Base-by-base conservation (phyloP, 139 green algal species). In the Deuterostichococcus epilithicus region DNA sequence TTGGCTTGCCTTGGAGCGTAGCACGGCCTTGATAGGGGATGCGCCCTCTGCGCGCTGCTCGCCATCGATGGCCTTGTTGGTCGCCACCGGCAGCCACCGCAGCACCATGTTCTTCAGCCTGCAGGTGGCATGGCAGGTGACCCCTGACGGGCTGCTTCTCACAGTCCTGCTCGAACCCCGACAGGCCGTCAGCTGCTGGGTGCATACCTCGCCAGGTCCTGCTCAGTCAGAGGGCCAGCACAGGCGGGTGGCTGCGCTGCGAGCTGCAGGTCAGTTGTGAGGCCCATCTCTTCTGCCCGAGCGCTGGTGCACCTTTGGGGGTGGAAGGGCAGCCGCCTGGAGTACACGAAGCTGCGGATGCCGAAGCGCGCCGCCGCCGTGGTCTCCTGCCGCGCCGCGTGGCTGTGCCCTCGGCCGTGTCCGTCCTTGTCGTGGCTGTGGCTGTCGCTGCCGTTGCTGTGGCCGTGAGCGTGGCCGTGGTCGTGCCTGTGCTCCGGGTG, bases 261-360 rank as follows among this genome's bases (percentile, higher is more conserved):
- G 8, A 52, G 13, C 13, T 52, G 42, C 42, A 52, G 42, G 13
- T 52, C 8, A 52, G 8, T 8, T 52, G 42, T 13, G 8, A 52
- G 42, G 8, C n/a, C n/a, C n/a, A n/a, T n/a, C n/a, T n/a, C n/a
- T n/a, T n/a, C n/a, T n/a, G n/a, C n/a, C n/a, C n/a, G n/a, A n/a
- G n/a, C n/a, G n/a, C n/a, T n/a, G n/a, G n/a, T n/a, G n/a, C 67
- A 80, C 89, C 91, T 84, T 78, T 96, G 90, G 0, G 92, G 90
- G 82, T 98, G 94, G 86, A 98, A 98, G 2, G 94, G 94, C 58
- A 78, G 79, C 3, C 94, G 84, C 47, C 91, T 79, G 0, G 60
- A 58, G 88, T 98, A 98, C 30, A 98, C 94, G 80, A 98, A 98
- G 77, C 71, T 90, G 30, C 68, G 70, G 78, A 98, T 98, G 78